Conservation (phyloP, 495 filamentous ascomycete genomes). For the Penicillium alfredii region DNA sequence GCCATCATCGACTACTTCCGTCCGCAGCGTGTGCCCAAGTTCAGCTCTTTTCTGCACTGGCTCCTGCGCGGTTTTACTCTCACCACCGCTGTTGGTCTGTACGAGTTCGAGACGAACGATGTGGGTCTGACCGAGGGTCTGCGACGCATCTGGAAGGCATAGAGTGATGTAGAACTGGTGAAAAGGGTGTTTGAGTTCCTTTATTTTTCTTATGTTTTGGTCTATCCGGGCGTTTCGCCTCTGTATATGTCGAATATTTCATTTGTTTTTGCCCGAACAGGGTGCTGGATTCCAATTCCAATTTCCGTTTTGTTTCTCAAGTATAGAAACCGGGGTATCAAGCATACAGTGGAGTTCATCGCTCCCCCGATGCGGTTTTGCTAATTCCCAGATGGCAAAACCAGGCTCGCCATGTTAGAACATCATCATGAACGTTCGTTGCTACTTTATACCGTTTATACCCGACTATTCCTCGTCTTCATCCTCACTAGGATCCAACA, state of each 20-base stretch:
- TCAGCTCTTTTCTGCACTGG: conserved; percentile 62
- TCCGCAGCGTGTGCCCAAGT: conserved; percentile 57
- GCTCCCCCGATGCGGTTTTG: no score
- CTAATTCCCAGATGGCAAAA: no score
- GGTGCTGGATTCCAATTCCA: conserved; percentile 18
- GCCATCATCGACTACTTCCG: conserved; percentile 91
- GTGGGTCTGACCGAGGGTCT: conserved; percentile 87
- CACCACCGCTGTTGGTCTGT: conserved; percentile 78
- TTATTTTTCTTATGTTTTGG: conserved; percentile 20
- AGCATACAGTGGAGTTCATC: no score
- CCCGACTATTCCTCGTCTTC: conserved; percentile 23
- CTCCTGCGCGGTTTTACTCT: conserved; percentile 70
- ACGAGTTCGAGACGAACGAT: conserved; percentile 99
- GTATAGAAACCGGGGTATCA: conserved; percentile 10
- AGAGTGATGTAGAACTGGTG: conserved; percentile 20
- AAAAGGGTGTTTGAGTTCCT: conserved; percentile 23
- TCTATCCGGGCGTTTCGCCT: conserved; percentile 35
- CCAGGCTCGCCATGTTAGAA: background rate
- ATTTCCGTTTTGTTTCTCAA: conserved; percentile 1
- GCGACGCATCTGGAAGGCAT: conserved; percentile 79
- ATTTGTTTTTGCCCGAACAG: conserved; percentile 23
- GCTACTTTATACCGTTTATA: no score
- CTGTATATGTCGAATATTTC: conserved; percentile 34
- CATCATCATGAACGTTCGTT: no score
- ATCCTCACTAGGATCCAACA: conserved; percentile 21